Conservation (phyloP, 1,284 basidiomycete species). For the Sporisorium exsertum region DNA sequence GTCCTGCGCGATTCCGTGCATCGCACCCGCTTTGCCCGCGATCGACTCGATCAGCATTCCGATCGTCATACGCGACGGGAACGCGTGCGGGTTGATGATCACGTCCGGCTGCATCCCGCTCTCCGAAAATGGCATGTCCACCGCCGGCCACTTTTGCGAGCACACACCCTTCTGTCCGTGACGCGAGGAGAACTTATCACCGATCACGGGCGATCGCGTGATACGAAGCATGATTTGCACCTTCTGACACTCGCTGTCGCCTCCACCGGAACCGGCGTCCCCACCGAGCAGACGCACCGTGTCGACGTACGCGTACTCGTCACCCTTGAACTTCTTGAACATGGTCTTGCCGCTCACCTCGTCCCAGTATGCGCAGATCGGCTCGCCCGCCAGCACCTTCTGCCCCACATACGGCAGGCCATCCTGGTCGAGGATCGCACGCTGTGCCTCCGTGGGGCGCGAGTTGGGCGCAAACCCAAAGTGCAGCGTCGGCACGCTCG, state of each 20-base stretch:
- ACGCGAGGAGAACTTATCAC: slow-evolving; percentile 98
- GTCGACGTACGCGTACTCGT: slow-evolving; percentile 90
- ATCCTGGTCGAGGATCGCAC: slow-evolving; percentile 81
- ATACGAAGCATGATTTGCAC: slow-evolving; percentile 93
- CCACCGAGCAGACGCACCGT: slow-evolving; percentile 89
- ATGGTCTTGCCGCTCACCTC: slow-evolving; percentile 85
- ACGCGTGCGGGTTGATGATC: slow-evolving; percentile 99
- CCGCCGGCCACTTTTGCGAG: slow-evolving; percentile 96
- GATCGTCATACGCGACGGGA: slow-evolving; percentile 99
- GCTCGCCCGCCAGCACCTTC: slow-evolving; percentile 80
- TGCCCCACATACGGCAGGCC: slow-evolving; percentile 86
- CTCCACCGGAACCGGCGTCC: slow-evolving; percentile 74
- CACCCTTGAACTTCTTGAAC: slow-evolving; percentile 96
- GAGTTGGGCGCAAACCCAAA: slow-evolving; percentile 81
- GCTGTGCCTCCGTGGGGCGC: slow-evolving; percentile 44
- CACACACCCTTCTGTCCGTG: slow-evolving; percentile 99
- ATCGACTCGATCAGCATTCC: slow-evolving; percentile 99
- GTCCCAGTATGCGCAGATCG: slow-evolving; percentile 82
- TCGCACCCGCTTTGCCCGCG: slow-evolving; percentile 96
- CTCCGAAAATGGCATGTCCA: slow-evolving; percentile 99
- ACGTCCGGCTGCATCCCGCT: slow-evolving; percentile 99
- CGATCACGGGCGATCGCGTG: slow-evolving; percentile 94
- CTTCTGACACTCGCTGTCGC: slow-evolving; percentile 89
- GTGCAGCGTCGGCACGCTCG: slow-evolving; percentile 73
- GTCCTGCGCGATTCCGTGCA: slow-evolving; percentile 98